Evolutionary conservation across 164 flowering plant genomes (phyloP).

Genomic region (Vitis riparia): DNA sequence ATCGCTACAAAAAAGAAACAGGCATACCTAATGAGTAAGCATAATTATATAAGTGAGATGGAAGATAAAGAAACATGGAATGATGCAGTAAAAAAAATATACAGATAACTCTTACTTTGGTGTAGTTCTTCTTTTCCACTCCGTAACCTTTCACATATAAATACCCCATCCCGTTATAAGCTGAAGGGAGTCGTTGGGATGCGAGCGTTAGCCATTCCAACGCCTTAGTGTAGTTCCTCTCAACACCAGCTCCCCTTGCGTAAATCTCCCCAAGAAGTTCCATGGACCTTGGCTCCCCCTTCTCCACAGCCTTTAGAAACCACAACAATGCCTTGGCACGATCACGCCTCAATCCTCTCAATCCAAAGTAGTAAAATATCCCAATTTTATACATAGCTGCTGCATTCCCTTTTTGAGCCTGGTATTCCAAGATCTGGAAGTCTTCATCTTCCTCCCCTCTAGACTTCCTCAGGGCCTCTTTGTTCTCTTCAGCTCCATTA

Average conservation of each 20-base stretch:
- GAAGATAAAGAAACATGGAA: neutral
- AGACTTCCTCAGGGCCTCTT: slow-evolving; percentile 80
- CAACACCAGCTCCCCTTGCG: slow-evolving; percentile 94
- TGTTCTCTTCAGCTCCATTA: slow-evolving; percentile 91
- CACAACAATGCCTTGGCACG: slow-evolving; percentile 75
- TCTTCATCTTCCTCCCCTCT: slow-evolving; percentile 98
- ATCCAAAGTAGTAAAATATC: slow-evolving; percentile 82
- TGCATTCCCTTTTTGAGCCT: slow-evolving; percentile 91
- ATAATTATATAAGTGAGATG: too few species aligned
- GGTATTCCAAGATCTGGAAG: slow-evolving; percentile 91
- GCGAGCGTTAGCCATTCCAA: slow-evolving; percentile 88
- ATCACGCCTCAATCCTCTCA: slow-evolving; percentile 91
- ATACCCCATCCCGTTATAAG: slow-evolving; percentile 95
- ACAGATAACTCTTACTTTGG: slow-evolving; percentile 57
- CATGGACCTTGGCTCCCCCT: slow-evolving; percentile 92
- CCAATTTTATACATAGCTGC: slow-evolving; percentile 92
- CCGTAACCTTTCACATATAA: slow-evolving; percentile 97
- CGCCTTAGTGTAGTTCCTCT: slow-evolving; percentile 87
- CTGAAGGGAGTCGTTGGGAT: slow-evolving; percentile 74
- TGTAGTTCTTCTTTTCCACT: slow-evolving; percentile 87
- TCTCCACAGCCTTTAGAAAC: slow-evolving; percentile 91
- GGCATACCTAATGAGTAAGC: too few species aligned
- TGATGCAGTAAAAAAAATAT: neutral
- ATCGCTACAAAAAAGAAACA: too few species aligned
- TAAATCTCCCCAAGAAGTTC: slow-evolving; percentile 97